These are phyloP conservation scores for Gamsiella multidivaricata DNA, from an alignment of 192 early-diverging fungal species.

Conservation along the genomic window DNA sequence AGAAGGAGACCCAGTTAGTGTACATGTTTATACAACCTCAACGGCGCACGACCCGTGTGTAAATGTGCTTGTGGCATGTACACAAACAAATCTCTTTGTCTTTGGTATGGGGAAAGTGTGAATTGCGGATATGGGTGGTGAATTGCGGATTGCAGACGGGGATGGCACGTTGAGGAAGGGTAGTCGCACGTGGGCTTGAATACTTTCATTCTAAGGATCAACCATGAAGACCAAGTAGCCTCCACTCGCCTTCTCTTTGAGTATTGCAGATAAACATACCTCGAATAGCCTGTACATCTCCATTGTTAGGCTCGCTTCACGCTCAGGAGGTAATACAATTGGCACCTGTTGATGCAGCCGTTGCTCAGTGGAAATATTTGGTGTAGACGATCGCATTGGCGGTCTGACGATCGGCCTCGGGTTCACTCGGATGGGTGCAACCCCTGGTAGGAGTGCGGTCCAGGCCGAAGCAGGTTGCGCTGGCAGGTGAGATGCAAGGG, in stretches of 20 bases:
- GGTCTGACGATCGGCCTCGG: slow-evolving; percentile 8
- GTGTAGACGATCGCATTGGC: not conserved
- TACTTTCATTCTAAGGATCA: slow-evolving; percentile 9
- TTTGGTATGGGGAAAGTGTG: no score
- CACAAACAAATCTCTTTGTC: no score
- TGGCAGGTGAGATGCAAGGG: not conserved
- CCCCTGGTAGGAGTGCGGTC: slow-evolving; percentile 23
- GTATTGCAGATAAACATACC: slow-evolving; percentile 16
- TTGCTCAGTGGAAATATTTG: slow-evolving; percentile 10
- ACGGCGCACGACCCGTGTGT: no score
- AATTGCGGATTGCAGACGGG: no score
- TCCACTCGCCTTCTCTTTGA: not conserved
- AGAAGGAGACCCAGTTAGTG: not conserved
- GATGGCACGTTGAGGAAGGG: no score
- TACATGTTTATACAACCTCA: not conserved
- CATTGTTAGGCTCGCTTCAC: slow-evolving; percentile 62
- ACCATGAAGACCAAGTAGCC: not conserved
- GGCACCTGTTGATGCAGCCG: slow-evolving; percentile 30
- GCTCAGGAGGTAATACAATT: slow-evolving; percentile 31
- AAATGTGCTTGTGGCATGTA: no score
- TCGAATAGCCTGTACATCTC: slow-evolving; percentile 71
- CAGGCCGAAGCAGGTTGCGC: slow-evolving; percentile 17
- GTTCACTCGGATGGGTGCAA: slow-evolving; percentile 30
- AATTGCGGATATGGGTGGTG: not conserved
- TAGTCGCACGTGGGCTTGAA: slow-evolving; percentile 2